Percentiles rank a stretch among this genome's conserved stretches.
Conservation (phyloP, 352 stramenopile species). For the Phytopythium boreale region DNA sequence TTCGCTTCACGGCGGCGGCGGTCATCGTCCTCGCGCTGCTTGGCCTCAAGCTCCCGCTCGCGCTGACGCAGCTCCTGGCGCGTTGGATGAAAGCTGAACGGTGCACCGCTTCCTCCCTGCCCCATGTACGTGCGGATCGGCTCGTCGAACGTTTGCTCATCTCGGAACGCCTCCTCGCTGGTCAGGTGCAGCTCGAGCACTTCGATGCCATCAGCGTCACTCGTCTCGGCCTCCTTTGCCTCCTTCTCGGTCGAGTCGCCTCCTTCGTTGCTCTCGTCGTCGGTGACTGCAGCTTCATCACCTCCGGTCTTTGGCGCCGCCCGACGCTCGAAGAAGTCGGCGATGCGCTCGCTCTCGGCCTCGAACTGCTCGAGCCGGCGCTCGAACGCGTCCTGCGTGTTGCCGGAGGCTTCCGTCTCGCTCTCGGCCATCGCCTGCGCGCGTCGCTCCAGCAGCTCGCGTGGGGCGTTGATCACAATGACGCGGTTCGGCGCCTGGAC, state of each 20-base stretch:
- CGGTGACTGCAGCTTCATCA: neutral
- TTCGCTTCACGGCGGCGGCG: constrained; percentile 26
- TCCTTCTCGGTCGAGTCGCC: neutral
- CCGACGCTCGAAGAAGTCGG: constrained; percentile 58
- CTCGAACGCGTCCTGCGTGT: constrained; percentile 60
- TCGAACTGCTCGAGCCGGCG: constrained; percentile 46
- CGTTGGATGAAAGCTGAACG: constrained; percentile 84
- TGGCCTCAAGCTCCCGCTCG: constrained; percentile 38
- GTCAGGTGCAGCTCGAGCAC: constrained; percentile 61
- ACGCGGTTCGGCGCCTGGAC: constrained; percentile 68
- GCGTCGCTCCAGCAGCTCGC: constrained; percentile 45
- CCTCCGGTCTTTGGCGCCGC: neutral
- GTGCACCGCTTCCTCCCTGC: constrained; percentile 41
- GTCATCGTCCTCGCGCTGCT: constrained; percentile 43
- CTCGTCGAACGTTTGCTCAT: constrained; percentile 34
- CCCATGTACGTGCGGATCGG: constrained; percentile 76
- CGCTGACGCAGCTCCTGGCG: constrained; percentile 51
- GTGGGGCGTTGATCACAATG: constrained; percentile 51
- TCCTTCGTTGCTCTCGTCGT: constrained; percentile 4
- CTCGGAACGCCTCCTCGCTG: constrained; percentile 39
- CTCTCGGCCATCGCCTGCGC: constrained; percentile 56
- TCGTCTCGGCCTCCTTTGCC: constrained; percentile 4
- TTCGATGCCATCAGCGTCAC: constrained; percentile 37
- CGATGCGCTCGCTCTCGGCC: constrained; percentile 41
- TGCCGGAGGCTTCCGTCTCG: constrained; percentile 48